Conservation (phyloP, 148 eudicot genomes). For the Chenopodium suecicum region DNA sequence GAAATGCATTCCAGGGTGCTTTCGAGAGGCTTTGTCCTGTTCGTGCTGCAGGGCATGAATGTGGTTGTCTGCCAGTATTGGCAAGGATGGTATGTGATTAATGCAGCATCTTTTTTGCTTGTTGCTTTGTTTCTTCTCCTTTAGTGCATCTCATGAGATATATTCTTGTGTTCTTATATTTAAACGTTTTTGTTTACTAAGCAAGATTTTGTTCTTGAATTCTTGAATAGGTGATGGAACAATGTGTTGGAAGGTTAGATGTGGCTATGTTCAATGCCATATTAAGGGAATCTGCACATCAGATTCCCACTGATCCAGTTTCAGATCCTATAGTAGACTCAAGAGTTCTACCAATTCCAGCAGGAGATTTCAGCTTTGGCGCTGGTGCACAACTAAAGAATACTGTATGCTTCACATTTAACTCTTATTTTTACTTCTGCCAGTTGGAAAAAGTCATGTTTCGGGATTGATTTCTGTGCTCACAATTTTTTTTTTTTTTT, state of each 20-base stretch:
- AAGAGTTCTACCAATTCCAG: slow-evolving; percentile 83
- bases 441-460: background rate
- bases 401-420: slow-evolving; percentile 49
- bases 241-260: slow-evolving; percentile 77
- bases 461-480: background rate
- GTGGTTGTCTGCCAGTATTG: slow-evolving; percentile 88
- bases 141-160: background rate
- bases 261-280: slow-evolving; percentile 98
- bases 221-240: slow-evolving; percentile 73
- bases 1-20: slow-evolving; percentile 72
- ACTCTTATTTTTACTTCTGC: slow-evolving; percentile 1
- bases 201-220: background rate
- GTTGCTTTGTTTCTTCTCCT: background rate
- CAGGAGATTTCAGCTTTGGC: slow-evolving; percentile 92
- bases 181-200: background rate
- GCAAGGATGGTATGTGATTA: slow-evolving; percentile 61
- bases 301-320: slow-evolving; percentile 91
- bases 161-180: background rate
- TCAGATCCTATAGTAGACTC: slow-evolving; percentile 92
- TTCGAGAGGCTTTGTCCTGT: slow-evolving; percentile 83
- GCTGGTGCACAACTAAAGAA: slow-evolving; percentile 97
- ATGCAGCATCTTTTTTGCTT: background rate
- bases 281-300: slow-evolving; percentile 80
- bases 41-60: slow-evolving; percentile 79
- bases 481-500: background rate